These are phyloP conservation scores for Rhizomucor pusillus DNA, from an alignment of 371 early-diverging fungal genomes.

Conservation along the genomic window DNA sequence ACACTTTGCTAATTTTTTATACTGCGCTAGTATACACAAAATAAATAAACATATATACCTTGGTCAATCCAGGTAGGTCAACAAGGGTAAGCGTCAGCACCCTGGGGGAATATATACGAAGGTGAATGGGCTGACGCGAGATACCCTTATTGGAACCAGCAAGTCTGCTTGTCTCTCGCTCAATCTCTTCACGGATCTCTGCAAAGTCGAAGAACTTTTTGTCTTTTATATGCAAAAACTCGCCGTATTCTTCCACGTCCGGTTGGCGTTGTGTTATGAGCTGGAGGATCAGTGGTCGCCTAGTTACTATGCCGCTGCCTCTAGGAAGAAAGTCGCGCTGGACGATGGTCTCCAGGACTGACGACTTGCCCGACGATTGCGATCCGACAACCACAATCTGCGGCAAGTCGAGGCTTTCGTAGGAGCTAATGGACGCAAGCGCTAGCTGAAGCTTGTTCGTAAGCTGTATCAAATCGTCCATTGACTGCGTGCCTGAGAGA, in stretches of 20 bases:
- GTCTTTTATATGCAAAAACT: constrained; percentile 77
- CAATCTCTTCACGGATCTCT: constrained; percentile 87
- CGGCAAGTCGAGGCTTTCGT: constrained; percentile 85
- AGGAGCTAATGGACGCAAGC: constrained; percentile 79
- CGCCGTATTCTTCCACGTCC: constrained; percentile 55
- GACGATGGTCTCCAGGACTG: constrained; percentile 90
- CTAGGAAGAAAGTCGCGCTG: constrained; percentile 90
- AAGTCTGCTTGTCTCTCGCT: constrained; percentile 83
- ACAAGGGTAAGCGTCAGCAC: constrained; percentile 92
- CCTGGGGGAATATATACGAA: constrained; percentile 82
- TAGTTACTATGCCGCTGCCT: constrained; percentile 91
- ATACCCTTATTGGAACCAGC: constrained; percentile 90
- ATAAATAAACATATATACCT: constrained; percentile 42
- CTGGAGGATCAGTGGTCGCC: constrained; percentile 90
- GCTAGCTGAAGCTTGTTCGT: constrained; percentile 95
- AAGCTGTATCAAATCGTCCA: constrained; percentile 75
- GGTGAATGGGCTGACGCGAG: constrained; percentile 81
- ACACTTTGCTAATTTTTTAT: background rate
- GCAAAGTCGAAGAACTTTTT: constrained; percentile 79
- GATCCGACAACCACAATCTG: constrained; percentile 86
- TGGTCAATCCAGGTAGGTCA: constrained; percentile 93
- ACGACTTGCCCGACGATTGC: constrained; percentile 94
- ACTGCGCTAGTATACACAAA: background rate
- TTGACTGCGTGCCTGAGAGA: background rate
- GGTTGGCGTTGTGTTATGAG: constrained; percentile 66